Base-by-base conservation (phyloP, 345 rosid genomes). In the Ceriops zippeliana region DNA sequence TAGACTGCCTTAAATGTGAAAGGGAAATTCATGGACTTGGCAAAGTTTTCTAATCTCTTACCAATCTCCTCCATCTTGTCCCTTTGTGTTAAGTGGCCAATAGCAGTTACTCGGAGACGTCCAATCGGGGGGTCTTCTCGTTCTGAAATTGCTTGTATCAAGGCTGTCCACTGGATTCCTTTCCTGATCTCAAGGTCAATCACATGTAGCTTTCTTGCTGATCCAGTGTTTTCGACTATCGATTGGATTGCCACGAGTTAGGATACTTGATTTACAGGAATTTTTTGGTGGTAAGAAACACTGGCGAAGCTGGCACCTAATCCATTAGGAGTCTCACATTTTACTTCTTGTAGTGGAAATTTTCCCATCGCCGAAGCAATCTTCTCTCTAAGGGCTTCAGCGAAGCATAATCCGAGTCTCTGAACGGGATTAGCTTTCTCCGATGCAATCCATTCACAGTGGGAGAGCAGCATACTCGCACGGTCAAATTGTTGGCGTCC, bases 101-200 rank as follows among this genome's bases (percentile, higher is more conserved):
- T 73, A 0, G 86, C 82, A 2, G 89, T 83, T 30, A 87, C 72
- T 58, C 72, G 79, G n/a, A 87, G 79, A 46, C 58, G 75, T 74
- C 79, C 71, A 6, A 87, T 27, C 1, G 64, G 78, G n/a, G 37
- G 52, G 1, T 20, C 22, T 47, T 67, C 56, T 9, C 81, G 75
- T n/a, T 80, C 81, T 0, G 73, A 63, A 6, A 82, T 81, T 27
- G 86, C 88, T 42, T 81, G 77, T 82, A 84, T 81, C 60, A 85
- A 65, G 9, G 81, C 75, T 0, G 81, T 79, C 92, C 86, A 82
- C 24, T 81, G 87, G 65, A 81, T 78, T n/a, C 92, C 92, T 42
- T 80, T 79, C 49, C 88, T 73, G 64, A 87, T 81, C 21, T 82
- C 82, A 26, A 87, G 78, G 58, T 87, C 88, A 5, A 87, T 71